A percentile compares a stretch with the other conserved stretches of the same genome.
phyloP scores from a whole-genome alignment of 176 grass and related monocot species.

The Oryza glaberrima region DNA sequence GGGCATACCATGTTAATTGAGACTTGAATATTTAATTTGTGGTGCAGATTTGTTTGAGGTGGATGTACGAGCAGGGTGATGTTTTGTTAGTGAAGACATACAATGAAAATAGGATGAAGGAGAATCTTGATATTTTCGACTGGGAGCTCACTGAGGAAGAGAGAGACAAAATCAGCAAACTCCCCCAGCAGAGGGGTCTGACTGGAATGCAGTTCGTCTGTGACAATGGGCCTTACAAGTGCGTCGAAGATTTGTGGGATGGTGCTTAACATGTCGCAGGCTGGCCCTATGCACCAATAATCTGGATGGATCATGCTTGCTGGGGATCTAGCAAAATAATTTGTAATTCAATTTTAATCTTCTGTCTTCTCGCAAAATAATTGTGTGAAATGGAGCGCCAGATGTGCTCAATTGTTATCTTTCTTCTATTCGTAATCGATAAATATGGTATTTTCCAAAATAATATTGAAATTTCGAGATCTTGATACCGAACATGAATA shows the following conservation, averaged over 20 bases:
- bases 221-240: conserved; percentile 20
- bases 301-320: neutral
- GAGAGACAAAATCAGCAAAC: conserved; percentile 7
- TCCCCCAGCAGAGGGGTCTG: neutral
- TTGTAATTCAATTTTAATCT: neutral
- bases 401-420: neutral
- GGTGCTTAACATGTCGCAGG: neutral
- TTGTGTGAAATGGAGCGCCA: no score
- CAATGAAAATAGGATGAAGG: conserved; percentile 48
- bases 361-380: neutral
- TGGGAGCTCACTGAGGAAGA: conserved; percentile 44
- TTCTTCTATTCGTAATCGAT: no score
- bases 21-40: neutral
- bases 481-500: no score
- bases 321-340: neutral
- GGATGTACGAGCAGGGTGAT: conserved; percentile 53
- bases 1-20: no score
- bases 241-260: conserved; percentile 44
- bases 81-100: conserved; percentile 42
- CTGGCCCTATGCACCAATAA: no score
- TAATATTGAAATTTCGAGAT: no score
- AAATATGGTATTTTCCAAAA: no score
- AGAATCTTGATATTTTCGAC: conserved; percentile 41
- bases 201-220: neutral
- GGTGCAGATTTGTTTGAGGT: conserved; percentile 42